Percentiles rank a stretch among this genome's conserved stretches.
These are phyloP conservation scores for Coriaria nepalensis DNA, from an alignment of 306 rosid genomes.

Conservation along the genomic window DNA sequence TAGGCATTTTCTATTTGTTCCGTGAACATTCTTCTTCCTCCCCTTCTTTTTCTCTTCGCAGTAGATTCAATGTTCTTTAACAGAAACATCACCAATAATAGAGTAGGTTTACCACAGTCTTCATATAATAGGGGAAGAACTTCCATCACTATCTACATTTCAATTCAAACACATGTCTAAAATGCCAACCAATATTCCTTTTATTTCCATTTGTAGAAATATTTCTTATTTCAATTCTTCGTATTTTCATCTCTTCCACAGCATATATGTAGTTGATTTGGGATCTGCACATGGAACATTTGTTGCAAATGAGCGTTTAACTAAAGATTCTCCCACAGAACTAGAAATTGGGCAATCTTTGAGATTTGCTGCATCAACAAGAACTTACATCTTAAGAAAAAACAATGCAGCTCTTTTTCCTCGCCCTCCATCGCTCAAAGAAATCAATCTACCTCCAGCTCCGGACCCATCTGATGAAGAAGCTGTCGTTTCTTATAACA, in stretches of 20 bases:
- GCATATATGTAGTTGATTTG: slow-evolving; percentile 85
- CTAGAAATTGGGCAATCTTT: slow-evolving; percentile 91
- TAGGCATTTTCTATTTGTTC: no score
- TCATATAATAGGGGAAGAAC: no score
- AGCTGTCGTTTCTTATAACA: slow-evolving; percentile 79
- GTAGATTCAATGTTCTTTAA: no score
- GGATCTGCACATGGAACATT: slow-evolving; percentile 98
- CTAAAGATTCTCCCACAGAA: slow-evolving; percentile 86
- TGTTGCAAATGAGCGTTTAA: slow-evolving; percentile 92
- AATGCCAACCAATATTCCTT: no score
- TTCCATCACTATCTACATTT: no score
- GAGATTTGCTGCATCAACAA: slow-evolving; percentile 94
- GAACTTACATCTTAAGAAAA: slow-evolving; percentile 64
- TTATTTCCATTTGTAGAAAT: no score
- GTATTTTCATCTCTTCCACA: slow-evolving; percentile 24
- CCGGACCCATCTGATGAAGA: slow-evolving; percentile 91
- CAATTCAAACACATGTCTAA: no score
- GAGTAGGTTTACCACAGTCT: no score
- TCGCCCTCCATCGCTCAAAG: slow-evolving; percentile 48
- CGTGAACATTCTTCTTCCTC: no score
- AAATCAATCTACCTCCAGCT: slow-evolving; percentile 64
- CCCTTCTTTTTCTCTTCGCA: no score
- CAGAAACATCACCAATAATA: no score
- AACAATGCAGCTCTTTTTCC: slow-evolving; percentile 78
- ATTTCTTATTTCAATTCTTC: no score